Evolutionary conservation across 257 asterid species (phyloP).

Genomic region (Forsythia viridissima): DNA sequence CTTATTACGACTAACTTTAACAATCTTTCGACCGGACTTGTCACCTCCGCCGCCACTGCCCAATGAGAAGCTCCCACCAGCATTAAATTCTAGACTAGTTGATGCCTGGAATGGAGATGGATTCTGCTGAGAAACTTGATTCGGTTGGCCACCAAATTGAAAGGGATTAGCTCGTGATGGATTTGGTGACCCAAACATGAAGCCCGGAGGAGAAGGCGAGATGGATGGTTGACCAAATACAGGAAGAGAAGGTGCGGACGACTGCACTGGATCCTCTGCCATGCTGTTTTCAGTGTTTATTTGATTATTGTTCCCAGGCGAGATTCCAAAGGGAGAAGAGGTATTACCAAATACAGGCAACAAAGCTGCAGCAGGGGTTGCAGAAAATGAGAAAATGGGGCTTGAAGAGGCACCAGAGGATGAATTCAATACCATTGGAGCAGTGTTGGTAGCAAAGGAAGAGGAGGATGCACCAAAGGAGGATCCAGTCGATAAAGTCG

Average conservation of each 20-base stretch:
- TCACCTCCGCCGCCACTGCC: slow-evolving; percentile 63
- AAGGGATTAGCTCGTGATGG: slow-evolving; percentile 47
- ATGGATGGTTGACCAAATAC: slow-evolving; percentile 54
- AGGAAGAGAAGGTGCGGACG: slow-evolving; percentile 31
- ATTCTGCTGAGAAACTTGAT: slow-evolving; percentile 42
- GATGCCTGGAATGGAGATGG: slow-evolving; percentile 55
- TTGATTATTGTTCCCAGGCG: slow-evolving; percentile 44
- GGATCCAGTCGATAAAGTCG: slow-evolving; percentile 45
- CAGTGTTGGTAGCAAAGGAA: slow-evolving; percentile 31
- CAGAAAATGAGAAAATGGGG: slow-evolving; percentile 39
- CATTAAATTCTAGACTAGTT: slow-evolving; percentile 49
- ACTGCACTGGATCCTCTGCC: slow-evolving; percentile 82
- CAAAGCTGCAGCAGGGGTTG: slow-evolving; percentile 35
- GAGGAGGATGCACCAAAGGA: slow-evolving; percentile 53
- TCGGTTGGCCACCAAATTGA: slow-evolving; percentile 65
- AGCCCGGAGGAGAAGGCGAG: slow-evolving; percentile 42
- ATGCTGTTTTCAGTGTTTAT: slow-evolving; percentile 79
- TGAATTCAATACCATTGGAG: slow-evolving; percentile 38
- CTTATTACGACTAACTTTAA: slow-evolving; percentile 45
- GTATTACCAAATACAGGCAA: slow-evolving; percentile 34
- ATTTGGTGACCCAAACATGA: slow-evolving; percentile 44
- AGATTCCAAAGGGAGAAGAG: slow-evolving; percentile 27
- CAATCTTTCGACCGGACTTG: slow-evolving; percentile 54
- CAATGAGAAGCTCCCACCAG: slow-evolving; percentile 76
- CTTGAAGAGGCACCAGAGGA: slow-evolving; percentile 37